Evolutionary conservation across 345 rosid species (phyloP).

Genomic region (Raphanus raphanistrum): DNA sequence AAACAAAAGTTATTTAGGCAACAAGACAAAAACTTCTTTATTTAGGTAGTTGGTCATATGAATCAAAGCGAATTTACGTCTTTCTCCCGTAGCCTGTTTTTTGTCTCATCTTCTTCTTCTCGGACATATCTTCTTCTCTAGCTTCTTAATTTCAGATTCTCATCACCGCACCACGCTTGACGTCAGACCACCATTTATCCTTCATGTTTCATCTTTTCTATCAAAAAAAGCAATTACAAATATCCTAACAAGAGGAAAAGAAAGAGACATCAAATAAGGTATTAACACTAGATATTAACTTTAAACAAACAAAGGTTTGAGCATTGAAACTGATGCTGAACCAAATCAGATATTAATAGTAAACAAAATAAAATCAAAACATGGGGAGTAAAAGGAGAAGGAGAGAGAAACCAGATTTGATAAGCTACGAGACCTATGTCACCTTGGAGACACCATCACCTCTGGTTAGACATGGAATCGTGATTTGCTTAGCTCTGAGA

Average conservation of each 20-base stretch:
- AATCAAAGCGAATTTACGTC: no score
- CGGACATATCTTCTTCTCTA: neutral
- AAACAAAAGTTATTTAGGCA: no score
- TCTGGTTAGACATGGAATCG: neutral
- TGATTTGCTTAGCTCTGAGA: no score
- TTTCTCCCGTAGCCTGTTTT: no score
- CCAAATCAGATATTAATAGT: neutral
- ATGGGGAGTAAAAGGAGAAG: neutral
- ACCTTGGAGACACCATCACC: neutral
- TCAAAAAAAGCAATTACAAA: no score
- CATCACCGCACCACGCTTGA: neutral
- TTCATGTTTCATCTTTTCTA: no score
- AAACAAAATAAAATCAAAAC: neutral
- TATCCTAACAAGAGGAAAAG: no score
- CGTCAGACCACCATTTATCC: neutral
- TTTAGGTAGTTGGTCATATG: no score
- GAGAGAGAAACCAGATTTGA: neutral
- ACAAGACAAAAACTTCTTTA: no score
- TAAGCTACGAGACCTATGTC: neutral
- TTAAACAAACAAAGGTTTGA: neutral
- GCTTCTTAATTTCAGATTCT: neutral
- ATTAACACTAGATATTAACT: neutral
- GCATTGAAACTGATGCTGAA: neutral
- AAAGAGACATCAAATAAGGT: no score
- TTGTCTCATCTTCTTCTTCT: no score